phyloP scores from a whole-genome alignment of 352 stramenopile species.

The Phytophthora idaei region DNA sequence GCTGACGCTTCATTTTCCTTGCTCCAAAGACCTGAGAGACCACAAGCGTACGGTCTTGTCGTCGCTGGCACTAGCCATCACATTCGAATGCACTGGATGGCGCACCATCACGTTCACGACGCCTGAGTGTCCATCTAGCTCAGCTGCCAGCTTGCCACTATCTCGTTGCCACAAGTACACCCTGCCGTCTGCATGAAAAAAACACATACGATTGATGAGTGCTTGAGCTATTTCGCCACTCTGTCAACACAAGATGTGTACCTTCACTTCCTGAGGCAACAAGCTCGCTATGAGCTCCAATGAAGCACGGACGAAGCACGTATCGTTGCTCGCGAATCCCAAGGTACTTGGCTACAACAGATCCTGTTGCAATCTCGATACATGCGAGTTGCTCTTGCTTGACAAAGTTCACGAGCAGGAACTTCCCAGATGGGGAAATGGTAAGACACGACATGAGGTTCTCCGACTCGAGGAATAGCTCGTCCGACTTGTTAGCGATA shows the following conservation, averaged over 20 bases:
- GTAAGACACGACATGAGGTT: conserved; percentile 63
- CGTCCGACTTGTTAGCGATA: conserved; percentile 59
- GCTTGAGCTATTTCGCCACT: background rate
- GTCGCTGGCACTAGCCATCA: conserved; percentile 76
- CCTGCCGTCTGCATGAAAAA: conserved; percentile 47
- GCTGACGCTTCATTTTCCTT: conserved; percentile 12
- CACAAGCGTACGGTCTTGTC: conserved; percentile 73
- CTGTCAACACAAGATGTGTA: conserved; percentile 16
- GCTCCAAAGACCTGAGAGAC: conserved; percentile 35
- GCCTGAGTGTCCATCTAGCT: conserved; percentile 61
- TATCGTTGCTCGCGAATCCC: conserved; percentile 70
- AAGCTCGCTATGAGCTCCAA: conserved; percentile 51
- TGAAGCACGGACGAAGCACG: conserved; percentile 68
- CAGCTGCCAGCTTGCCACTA: conserved; percentile 44
- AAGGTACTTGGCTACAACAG: conserved; percentile 52
- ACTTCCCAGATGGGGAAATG: conserved; percentile 49
- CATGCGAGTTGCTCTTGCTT: conserved; percentile 64
- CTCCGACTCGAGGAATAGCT: conserved; percentile 57
- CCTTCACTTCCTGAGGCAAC: conserved; percentile 78
- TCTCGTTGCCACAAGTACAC: conserved; percentile 69
- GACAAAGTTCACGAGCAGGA: conserved; percentile 70
- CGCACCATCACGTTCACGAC: conserved; percentile 72
- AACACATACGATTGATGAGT: background rate
- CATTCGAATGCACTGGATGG: conserved; percentile 53
- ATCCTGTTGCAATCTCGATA: conserved; percentile 49